phyloP scores from a whole-genome alignment of 1,284 basidiomycete species.

The Fomes fomentarius region DNA sequence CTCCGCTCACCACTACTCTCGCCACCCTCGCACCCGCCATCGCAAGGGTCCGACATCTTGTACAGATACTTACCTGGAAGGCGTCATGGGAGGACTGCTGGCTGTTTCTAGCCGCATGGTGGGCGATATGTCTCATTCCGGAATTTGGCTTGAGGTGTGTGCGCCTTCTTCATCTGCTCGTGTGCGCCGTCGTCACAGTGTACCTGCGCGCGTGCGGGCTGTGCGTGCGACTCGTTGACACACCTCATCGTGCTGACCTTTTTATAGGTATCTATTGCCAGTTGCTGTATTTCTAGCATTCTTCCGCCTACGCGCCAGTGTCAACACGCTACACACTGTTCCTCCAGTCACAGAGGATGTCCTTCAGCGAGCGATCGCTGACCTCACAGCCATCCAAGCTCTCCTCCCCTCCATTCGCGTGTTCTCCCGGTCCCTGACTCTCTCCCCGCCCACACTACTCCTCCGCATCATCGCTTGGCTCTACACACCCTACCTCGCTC shows the following conservation, averaged over 20 bases:
- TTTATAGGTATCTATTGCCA: slow-evolving; percentile 46
- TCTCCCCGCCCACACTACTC: slow-evolving; percentile 36
- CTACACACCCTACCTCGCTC: slow-evolving; percentile 62
- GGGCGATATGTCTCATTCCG: slow-evolving; percentile 73
- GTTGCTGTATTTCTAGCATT: slow-evolving; percentile 41
- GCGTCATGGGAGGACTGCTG: slow-evolving; percentile 66
- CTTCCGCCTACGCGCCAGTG: slow-evolving; percentile 35
- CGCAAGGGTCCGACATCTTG: slow-evolving; percentile 43
- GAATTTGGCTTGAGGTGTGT: slow-evolving; percentile 60
- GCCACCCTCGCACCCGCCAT: slow-evolving; percentile 63
- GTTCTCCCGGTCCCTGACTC: slow-evolving; percentile 26
- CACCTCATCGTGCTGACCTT: not conserved
- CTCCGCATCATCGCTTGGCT: slow-evolving; percentile 51
- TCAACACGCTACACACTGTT: slow-evolving; percentile 27
- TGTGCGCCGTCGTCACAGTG: too few species aligned
- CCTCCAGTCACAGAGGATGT: slow-evolving; percentile 62
- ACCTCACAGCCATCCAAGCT: slow-evolving; percentile 58
- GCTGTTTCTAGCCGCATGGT: slow-evolving; percentile 73
- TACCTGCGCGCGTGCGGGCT: too few species aligned
- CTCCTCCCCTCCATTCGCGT: slow-evolving; percentile 43
- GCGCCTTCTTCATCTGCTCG: not conserved
- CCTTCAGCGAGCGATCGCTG: slow-evolving; percentile 57
- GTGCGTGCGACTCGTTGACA: too few species aligned
- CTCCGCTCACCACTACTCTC: slow-evolving; percentile 59
- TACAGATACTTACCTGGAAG: slow-evolving; percentile 69